Evolutionary conservation across 2,329 filamentous ascomycete species (phyloP).

Genomic region (Chlorencoelia australis): DNA sequence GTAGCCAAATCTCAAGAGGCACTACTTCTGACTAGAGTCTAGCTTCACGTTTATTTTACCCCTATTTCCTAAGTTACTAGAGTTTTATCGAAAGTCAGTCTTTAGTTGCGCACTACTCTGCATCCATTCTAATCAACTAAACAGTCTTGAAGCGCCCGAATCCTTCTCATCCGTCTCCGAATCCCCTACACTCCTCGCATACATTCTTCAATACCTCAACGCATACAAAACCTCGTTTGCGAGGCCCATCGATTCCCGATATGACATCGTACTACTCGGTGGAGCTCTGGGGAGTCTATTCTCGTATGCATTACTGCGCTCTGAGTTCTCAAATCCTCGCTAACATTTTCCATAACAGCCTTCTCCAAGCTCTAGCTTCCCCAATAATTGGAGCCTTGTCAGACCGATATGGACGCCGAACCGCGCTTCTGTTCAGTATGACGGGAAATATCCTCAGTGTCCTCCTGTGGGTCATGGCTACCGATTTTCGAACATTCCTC

Average conservation of each 20-base stretch:
- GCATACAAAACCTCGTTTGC: conserved; percentile 91
- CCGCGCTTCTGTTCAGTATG: conserved; percentile 86
- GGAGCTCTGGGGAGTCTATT: conserved; percentile 91
- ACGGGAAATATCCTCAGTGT: conserved; percentile 86
- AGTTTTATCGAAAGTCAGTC: conserved; percentile 82
- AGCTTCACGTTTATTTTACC: conserved; percentile 93
- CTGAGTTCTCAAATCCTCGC: not conserved
- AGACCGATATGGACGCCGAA: conserved; percentile 78
- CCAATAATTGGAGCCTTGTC: conserved; percentile 84
- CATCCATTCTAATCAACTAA: conserved; percentile 27
- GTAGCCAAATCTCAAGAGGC: not conserved
- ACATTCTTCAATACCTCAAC: conserved; percentile 75
- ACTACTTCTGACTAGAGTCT: conserved; percentile 6
- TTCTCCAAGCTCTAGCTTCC: conserved; percentile 86
- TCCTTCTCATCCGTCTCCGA: conserved; percentile 32
- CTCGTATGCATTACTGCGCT: conserved; percentile 35
- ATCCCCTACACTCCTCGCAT: conserved; percentile 61
- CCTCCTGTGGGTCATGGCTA: conserved; percentile 84
- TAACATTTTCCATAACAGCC: conserved; percentile 34
- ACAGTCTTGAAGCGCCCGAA: conserved; percentile 60
- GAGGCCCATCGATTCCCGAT: conserved; percentile 85
- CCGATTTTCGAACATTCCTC: conserved; percentile 91
- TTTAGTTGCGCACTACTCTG: not conserved
- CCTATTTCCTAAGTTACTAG: conserved; percentile 86
- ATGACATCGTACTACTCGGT: conserved; percentile 92